phyloP scores from a whole-genome alignment of 331 rosid genomes.

The Malus hybrid region DNA sequence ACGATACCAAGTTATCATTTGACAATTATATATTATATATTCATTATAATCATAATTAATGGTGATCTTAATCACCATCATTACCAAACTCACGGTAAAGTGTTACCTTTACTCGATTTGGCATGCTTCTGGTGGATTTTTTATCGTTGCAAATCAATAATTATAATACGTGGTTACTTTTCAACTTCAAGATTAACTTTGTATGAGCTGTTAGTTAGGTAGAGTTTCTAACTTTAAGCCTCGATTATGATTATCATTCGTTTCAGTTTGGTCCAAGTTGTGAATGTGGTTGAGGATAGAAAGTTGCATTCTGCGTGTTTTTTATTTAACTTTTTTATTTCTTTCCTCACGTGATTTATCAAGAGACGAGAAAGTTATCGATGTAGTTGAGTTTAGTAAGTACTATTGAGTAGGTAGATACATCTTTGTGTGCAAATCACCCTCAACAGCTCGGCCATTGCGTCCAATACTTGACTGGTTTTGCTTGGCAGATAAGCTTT shows the following conservation, averaged over 20 bases:
- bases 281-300: too few relatives aligned
- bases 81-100: background rate
- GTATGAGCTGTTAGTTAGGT: background rate
- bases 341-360: too few relatives aligned
- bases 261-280: background rate
- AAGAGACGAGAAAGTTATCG: too few relatives aligned
- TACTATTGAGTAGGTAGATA: background rate
- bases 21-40: background rate
- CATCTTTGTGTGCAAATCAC: background rate
- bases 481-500: background rate
- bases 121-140: background rate
- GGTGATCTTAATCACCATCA: background rate
- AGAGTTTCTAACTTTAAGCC: background rate
- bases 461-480: background rate
- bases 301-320: too few relatives aligned
- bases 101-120: background rate
- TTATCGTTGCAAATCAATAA: too few relatives aligned
- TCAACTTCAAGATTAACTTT: too few relatives aligned
- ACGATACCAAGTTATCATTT: background rate
- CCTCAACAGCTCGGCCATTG: background rate
- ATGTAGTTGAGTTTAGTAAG: background rate
- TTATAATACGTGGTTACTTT: too few relatives aligned
- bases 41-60: slow-evolving; percentile 2
- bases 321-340: too few relatives aligned
- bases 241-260: background rate